phyloP scores from a whole-genome alignment of 352 stramenopile genomes.

The Blastocystis sp. region DNA sequence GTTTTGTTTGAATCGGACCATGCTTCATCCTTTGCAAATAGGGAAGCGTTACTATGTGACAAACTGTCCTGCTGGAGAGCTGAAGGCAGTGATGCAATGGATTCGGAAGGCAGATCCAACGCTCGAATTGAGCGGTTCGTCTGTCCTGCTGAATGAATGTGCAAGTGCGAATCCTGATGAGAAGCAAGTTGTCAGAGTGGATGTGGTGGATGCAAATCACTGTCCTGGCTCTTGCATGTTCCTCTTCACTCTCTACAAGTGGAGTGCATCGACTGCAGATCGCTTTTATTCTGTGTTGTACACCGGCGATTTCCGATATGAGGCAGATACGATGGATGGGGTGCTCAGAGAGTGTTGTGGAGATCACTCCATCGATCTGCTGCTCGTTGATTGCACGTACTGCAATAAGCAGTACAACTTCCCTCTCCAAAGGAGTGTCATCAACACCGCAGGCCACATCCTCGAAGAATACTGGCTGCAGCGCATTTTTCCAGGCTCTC shows the following conservation, averaged over 20 bases:
- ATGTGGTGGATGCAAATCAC: conserved; percentile 9
- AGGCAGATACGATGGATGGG: not conserved
- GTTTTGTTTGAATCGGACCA: not conserved
- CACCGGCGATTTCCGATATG: conserved; percentile 12
- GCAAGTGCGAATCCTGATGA: not conserved
- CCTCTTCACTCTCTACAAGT: conserved; percentile 11
- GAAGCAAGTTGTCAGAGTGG: not conserved
- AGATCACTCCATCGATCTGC: not conserved
- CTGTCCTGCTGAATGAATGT: not conserved
- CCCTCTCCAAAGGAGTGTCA: not conserved
- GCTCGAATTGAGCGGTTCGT: not conserved
- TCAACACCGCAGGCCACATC: not conserved
- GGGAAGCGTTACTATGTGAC: not conserved
- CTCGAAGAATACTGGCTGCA: not conserved
- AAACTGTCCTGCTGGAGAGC: not conserved
- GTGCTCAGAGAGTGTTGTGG: not conserved
- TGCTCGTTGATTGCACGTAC: conserved; percentile 18
- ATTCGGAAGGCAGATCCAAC: not conserved
- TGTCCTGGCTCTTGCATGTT: conserved; percentile 38
- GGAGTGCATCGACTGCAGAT: not conserved
- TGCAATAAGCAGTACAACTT: not conserved
- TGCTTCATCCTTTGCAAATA: not conserved
- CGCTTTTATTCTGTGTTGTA: conserved; percentile 1
- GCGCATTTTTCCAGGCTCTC: not conserved
- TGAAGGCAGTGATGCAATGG: not conserved